Base-by-base conservation (phyloP, 495 filamentous ascomycete species). In the Aspergillus conjunctus region DNA sequence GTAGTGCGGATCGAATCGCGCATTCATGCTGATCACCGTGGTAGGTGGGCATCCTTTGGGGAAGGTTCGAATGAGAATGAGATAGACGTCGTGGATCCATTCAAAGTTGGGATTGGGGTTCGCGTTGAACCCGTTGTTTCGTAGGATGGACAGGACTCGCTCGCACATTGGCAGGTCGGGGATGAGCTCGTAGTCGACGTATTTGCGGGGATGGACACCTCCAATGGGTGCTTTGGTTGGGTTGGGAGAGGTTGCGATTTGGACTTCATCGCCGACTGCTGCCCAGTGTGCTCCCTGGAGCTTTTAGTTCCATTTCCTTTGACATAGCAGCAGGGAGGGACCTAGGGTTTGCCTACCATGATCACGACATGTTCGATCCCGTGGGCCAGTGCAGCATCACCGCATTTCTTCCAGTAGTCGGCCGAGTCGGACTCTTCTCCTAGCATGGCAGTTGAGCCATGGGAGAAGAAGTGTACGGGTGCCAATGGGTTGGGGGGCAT, bases 391-490 rank as follows among this genome's bases (percentile, higher is more conserved):
- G 83, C 85, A 55, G 80, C 80, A 58, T 85, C 78, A 3, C 85
- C 85, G 63, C 79, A 83, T 62, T 77, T 73, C 59, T 84, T 82
- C 85, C 85, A 87, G 65, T 85, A 85, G 7, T 74, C 72, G 11
- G 80, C 82, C 0, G 81, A 81, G n/a, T 73, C 63, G 21, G 79
- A 82, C 52, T 83, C 78, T 58, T 85, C 82, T 43, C 81, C 82
- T 11, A 87, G 75, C 82, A 87, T 85, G 81, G 84, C 84, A 18
- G 84, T 85, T 31, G 82, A 83, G 68, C 85, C 85, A 77, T 87
- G 85, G 8, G 84, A 85, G 70, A 87, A 85, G 71, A 87, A 83
- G 62, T 83, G 83, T 7, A 85, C 83, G 4, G 85, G 85, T 8
- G 81, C 73, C n/a, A 70, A 67, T 10, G 22, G n/a, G n/a, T n/a